Conservation (phyloP, 2,329 filamentous ascomycete species). For the Huntiella moniliformis region DNA sequence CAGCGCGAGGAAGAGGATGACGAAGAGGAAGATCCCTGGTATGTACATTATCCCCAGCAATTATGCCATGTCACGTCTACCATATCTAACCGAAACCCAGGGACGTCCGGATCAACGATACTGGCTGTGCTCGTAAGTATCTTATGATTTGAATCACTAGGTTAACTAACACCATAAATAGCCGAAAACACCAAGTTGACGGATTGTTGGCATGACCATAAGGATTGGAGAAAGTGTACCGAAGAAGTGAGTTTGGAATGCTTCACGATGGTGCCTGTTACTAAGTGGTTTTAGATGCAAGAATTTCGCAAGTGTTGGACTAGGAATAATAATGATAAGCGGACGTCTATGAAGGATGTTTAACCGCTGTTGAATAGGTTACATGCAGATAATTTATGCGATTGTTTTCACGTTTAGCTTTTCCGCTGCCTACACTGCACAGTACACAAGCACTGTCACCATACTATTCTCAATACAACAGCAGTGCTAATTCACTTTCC, state of each 20-base stretch:
- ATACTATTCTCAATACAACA: neutral
- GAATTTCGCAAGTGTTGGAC: slow-evolving; percentile 85
- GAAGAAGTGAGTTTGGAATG: slow-evolving; percentile 50
- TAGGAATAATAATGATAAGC: slow-evolving; percentile 63
- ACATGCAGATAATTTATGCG: neutral
- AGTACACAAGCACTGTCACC: slow-evolving; percentile 3
- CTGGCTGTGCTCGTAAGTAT: slow-evolving; percentile 63
- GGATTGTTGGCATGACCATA: slow-evolving; percentile 90
- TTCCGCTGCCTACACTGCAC: neutral
- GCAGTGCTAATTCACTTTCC: neutral
- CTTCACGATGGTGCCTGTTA: neutral
- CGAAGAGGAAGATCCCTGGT: slow-evolving; percentile 95
- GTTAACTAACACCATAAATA: slow-evolving; percentile 19
- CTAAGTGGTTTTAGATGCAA: slow-evolving; percentile 48
- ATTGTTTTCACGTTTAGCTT: neutral
- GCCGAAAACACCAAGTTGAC: slow-evolving; percentile 82
- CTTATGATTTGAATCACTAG: neutral
- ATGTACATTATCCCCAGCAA: slow-evolving; percentile 17
- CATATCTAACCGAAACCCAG: slow-evolving; percentile 27
- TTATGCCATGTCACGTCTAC: slow-evolving; percentile 11
- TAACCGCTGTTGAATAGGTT: slow-evolving; percentile 12
- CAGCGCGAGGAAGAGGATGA: slow-evolving; percentile 33
- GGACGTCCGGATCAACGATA: slow-evolving; percentile 96
- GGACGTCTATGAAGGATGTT: slow-evolving; percentile 59
- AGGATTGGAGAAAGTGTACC: slow-evolving; percentile 82